Conservation (phyloP, 257 asterid genomes). For the Gentiana straminea region DNA sequence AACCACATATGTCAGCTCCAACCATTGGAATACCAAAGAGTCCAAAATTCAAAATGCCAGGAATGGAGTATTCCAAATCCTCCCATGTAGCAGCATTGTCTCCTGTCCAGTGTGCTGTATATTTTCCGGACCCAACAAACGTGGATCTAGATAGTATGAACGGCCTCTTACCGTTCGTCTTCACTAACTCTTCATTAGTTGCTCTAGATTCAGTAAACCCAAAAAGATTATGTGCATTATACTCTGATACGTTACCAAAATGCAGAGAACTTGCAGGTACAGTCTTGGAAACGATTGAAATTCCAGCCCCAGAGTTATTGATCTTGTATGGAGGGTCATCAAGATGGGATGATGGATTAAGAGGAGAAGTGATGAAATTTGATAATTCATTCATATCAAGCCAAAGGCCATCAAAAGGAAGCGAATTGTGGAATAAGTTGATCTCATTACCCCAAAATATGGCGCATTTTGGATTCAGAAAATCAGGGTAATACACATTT, state of each 20-base stretch:
- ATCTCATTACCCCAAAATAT: slow-evolving; percentile 89
- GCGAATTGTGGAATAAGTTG: slow-evolving; percentile 68
- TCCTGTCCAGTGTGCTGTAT: slow-evolving; percentile 96
- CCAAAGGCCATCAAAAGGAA: slow-evolving; percentile 92
- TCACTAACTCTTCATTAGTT: slow-evolving; percentile 66
- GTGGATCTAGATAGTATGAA: slow-evolving; percentile 77
- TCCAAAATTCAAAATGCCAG: slow-evolving; percentile 78
- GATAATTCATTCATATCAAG: slow-evolving; percentile 93
- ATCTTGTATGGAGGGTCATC: slow-evolving; percentile 96
- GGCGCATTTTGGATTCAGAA: slow-evolving; percentile 70
- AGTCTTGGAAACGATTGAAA: slow-evolving; percentile 69
- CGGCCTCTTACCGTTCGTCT: slow-evolving; percentile 70
- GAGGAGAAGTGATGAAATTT: slow-evolving; percentile 70
- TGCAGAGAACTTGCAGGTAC: slow-evolving; percentile 78
- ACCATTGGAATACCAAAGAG: slow-evolving; percentile 95
- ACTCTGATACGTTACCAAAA: slow-evolving; percentile 71
- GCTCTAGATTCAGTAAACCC: slow-evolving; percentile 80
- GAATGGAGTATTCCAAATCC: slow-evolving; percentile 60
- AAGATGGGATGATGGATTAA: slow-evolving; percentile 70
- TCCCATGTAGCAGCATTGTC: slow-evolving; percentile 94
- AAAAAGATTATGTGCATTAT: slow-evolving; percentile 82
- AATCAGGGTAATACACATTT: slow-evolving; percentile 90
- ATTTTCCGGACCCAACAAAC: slow-evolving; percentile 77
- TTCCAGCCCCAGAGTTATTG: slow-evolving; percentile 70
- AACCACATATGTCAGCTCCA: slow-evolving; percentile 95